Percentiles rank a stretch among this genome's conserved stretches.
Conservation (phyloP, 164 flowering plant species). For the Hamamelis virginiana region DNA sequence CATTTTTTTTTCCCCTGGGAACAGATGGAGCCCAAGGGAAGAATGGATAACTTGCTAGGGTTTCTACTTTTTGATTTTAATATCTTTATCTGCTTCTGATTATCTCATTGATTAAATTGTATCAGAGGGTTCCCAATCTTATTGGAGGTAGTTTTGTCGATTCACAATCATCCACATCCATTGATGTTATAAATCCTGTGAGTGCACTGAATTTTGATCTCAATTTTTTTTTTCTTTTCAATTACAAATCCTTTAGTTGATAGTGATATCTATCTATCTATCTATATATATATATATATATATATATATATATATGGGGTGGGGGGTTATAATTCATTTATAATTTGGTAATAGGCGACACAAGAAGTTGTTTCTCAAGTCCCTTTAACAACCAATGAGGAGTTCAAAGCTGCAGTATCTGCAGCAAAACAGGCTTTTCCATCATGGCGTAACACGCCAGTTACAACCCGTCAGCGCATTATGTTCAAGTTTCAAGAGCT, state of each 20-base stretch:
- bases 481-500: constrained; percentile 25
- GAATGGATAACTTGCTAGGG: neutral
- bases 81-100: neutral
- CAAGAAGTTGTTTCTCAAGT: constrained; percentile 25
- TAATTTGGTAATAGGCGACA: constrained; percentile 15
- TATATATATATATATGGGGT: too few relatives aligned
- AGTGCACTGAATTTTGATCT: constrained; percentile 3
- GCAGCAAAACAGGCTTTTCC: constrained; percentile 26
- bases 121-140: constrained; percentile 19
- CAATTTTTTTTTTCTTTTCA: too few relatives aligned
- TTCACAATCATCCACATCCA: neutral
- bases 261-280: too few relatives aligned
- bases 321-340: neutral
- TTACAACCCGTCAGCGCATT: constrained; percentile 20
- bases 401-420: constrained; percentile 24
- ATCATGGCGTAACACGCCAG: constrained; percentile 21
- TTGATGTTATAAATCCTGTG: constrained; percentile 17
- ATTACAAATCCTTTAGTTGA: too few relatives aligned
- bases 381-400: constrained; percentile 23
- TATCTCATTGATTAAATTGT: neutral
- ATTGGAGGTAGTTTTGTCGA: constrained; percentile 16
- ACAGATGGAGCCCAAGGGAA: too few relatives aligned
- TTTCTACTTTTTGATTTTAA: neutral
- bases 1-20: too few relatives aligned
- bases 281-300: too few relatives aligned